Base-by-base conservation (phyloP, 179 eudicot species). In the Beta corolliflora region DNA sequence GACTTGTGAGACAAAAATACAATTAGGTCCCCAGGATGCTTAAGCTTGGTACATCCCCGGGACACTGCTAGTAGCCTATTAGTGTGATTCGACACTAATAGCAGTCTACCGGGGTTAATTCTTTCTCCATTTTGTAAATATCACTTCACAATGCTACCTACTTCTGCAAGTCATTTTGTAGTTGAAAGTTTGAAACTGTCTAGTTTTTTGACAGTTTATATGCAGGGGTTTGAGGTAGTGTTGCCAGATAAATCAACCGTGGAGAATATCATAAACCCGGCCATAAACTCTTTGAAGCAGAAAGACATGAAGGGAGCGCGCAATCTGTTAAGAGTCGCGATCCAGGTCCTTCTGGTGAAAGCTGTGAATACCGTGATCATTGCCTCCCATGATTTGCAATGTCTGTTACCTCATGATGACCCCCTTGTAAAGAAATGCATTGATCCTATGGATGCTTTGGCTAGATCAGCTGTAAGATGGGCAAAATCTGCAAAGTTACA, bases 371-470 rank as follows among this genome's bases (percentile, higher is more conserved):
- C 66, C 36, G 88, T 92, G 60, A 88, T 92, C 67, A 85, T 94
- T 77, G 94, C 98, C 45, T 89, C 89, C 13, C 94, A 92, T 75
- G 92, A 92, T 46, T 15, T 92, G 31, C 90, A 80, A 5, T 83
- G 85, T 63, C 79, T 92, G 56, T 87, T 92, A 84, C 93, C 98
- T 6, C 82, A 79, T 0, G 87, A 90, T 16, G 97, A 94, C 76
- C 98, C 97, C 54, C 94, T 94, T 78, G 76, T 79, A 45, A 91
- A 83, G 83, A 89, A 86, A 83, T 94, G 97, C 79, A 64, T 94
- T 11, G 94, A 94, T 79, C 97, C 98, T 19, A 89, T 91, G 88
- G 94, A 94, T 77, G 89, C 91, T 61, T 83, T 94, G 84, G 98
- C 91, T 45, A 85, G 93, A 68, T 90, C 88, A 58, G 86, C 90